Evolutionary conservation across 2,329 filamentous ascomycete genomes (phyloP).

Genomic region (Coniochaeta sp.): DNA sequence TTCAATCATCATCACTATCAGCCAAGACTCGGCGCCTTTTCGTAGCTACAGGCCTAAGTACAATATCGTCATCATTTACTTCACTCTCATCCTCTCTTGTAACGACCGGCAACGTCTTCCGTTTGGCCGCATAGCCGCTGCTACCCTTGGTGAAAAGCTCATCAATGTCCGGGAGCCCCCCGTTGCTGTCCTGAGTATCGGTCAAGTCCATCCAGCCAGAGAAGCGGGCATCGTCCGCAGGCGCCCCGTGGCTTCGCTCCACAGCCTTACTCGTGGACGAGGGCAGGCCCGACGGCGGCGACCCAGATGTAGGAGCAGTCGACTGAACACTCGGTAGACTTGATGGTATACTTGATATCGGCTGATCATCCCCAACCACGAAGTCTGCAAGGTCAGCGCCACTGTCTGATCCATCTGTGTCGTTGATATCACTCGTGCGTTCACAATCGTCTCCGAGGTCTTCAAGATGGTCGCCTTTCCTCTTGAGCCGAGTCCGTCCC

Average conservation of each 20-base stretch:
- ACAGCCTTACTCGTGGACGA: background rate
- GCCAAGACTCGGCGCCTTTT: background rate
- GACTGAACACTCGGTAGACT: constrained; percentile 1
- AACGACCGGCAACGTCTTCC: background rate
- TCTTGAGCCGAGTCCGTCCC: constrained; percentile 7
- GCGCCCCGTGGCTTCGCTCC: background rate
- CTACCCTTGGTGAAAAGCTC: background rate
- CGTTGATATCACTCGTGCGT: constrained; percentile 37
- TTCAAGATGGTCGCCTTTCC: constrained; percentile 31
- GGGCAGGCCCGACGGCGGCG: background rate
- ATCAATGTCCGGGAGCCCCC: background rate
- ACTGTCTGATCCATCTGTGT: constrained; percentile 38
- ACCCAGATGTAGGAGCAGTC: constrained; percentile 15
- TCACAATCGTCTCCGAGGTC: constrained; percentile 45
- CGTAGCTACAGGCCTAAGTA: background rate
- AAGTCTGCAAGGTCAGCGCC: constrained; percentile 47
- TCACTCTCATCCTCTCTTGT: background rate
- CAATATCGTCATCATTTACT: background rate
- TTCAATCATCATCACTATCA: constrained; percentile 2
- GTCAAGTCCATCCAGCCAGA: background rate
- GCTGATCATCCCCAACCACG: constrained; percentile 42
- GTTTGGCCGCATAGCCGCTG: background rate
- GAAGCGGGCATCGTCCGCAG: background rate
- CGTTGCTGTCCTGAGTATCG: background rate
- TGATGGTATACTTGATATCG: constrained; percentile 25